Conservation (phyloP, 2,329 filamentous ascomycete genomes). For the Epichloe gansuensis region DNA sequence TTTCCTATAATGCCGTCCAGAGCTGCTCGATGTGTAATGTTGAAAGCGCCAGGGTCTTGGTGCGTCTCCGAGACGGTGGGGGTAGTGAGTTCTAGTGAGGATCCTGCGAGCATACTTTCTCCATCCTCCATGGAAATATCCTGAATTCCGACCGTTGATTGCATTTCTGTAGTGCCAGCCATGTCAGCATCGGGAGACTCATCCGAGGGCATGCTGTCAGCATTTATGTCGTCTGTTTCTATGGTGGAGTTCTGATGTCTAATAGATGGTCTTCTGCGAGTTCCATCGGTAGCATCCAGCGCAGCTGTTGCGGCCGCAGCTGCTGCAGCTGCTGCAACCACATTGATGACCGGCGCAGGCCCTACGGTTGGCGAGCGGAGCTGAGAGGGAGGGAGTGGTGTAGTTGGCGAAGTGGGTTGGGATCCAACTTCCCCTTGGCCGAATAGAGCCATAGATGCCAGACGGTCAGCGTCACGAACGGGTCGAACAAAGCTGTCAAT, state of each 20-base stretch:
- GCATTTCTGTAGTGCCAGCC: constrained; percentile 67
- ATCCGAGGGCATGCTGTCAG: constrained; percentile 71
- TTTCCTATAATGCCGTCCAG: constrained; percentile 78
- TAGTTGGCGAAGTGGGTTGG: constrained; percentile 87
- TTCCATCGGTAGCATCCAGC: constrained; percentile 35
- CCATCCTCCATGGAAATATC: constrained; percentile 70
- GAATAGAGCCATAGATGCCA: constrained; percentile 68
- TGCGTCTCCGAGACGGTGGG: constrained; percentile 67
- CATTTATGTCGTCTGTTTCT: constrained; percentile 75
- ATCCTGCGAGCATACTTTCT: constrained; percentile 64
- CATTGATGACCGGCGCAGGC: constrained; percentile 31
- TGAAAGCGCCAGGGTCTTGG: constrained; percentile 80
- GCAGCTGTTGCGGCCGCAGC: constrained; percentile 33
- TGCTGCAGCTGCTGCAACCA: constrained; percentile 30
- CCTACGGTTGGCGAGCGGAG: constrained; percentile 39
- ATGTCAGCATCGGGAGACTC: constrained; percentile 65
- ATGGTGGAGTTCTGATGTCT: constrained; percentile 84
- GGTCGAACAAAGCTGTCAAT: constrained; percentile 66
- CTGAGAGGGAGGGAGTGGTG: constrained; percentile 60
- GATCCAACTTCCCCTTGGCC: constrained; percentile 59
- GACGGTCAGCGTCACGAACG: constrained; percentile 67
- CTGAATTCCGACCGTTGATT: constrained; percentile 72
- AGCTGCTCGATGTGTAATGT: constrained; percentile 76
- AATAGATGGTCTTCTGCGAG: constrained; percentile 67
- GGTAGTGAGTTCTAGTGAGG: constrained; percentile 61